Base-by-base conservation (phyloP, 2,329 filamentous ascomycete genomes). In the Rutstroemia sp. region DNA sequence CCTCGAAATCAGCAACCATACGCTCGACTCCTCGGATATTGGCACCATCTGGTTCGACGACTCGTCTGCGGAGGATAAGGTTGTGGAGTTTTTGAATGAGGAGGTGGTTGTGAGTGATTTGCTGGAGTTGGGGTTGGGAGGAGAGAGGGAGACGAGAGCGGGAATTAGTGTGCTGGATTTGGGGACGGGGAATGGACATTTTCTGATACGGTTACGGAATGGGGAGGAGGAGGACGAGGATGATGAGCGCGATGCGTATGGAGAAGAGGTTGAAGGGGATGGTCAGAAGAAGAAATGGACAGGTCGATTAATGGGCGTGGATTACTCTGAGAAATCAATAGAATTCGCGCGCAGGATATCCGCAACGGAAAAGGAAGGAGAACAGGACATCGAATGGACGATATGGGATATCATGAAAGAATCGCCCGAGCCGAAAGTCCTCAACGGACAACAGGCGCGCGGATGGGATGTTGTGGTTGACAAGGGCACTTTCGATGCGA, bases 21-120 rank as follows among this genome's bases (percentile, higher is more conserved):
- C 81, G 54, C 71, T 80, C 60, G 83, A 95, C 73, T 83, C 88
- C 9, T 73, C 80, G 56, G 89, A 96, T 75, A 87, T 87, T 58
- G 92, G 92, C 63, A 95, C 91, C 30, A 84, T 94, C 65, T 99
- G 94, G 94, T 99, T 99, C 79, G 87, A 91, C 70, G 94, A 97
- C 74, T 88, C 90, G 34, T 84, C 87, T 67, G 94, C 94, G 60
- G 89, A 96, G 68, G 78, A 84, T 60, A 92, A 92, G 68, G 83
- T 95, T 58, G 73, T 95, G 23, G 71, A 73, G 77, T n/a, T 85
- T 92, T 61, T 69, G 7, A 46, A 62, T 4, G 49, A 57, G 21
- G 57, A 62, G 25, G 58, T 68, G 34, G 49, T 59, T 1, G 51
- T 51, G 16, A 48, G 61, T 14, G 48, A 54, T 1, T 49, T 66